These are phyloP conservation scores for Yamadazyma takamatsuzukensis DNA, from an alignment of 805 yeast genomes.

Conservation along the genomic window DNA sequence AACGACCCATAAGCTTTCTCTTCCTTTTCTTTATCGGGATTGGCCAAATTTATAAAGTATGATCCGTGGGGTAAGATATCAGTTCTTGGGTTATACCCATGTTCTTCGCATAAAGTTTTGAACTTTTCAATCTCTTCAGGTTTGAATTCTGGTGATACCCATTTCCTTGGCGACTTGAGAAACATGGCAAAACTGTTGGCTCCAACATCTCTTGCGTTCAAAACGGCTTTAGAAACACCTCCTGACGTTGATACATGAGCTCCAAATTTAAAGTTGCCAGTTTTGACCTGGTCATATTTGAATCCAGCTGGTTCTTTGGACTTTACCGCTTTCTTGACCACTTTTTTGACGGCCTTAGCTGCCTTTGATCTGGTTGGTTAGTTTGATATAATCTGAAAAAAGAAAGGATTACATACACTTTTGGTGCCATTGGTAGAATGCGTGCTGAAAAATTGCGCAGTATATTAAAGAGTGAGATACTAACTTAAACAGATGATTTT, in stretches of 20 bases:
- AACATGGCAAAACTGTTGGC: conserved; percentile 89
- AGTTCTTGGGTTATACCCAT: conserved; percentile 66
- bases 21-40: conserved; percentile 80
- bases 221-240: conserved; percentile 70
- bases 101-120: conserved; percentile 54
- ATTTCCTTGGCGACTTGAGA: conserved; percentile 82
- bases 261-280: conserved; percentile 55
- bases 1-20: conserved; percentile 72
- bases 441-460: neutral
- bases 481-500: no score
- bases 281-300: conserved; percentile 15
- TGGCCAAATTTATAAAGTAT: conserved; percentile 87
- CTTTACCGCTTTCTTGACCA: neutral
- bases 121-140: conserved; percentile 67
- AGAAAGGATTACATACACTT: neutral
- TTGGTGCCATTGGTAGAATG: neutral
- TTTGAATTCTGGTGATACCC: conserved; percentile 80
- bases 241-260: conserved; percentile 87
- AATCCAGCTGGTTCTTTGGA: conserved; percentile 8
- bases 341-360: conserved; percentile 7
- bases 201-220: conserved; percentile 46
- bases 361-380: no score
- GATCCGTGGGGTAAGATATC: conserved; percentile 94
- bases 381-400: no score
- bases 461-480: no score